Evolutionary conservation across 805 yeast genomes (phyloP), one percentile per base, ranked within the genome.

Genomic region (Yarrowia hollandica): DNA sequence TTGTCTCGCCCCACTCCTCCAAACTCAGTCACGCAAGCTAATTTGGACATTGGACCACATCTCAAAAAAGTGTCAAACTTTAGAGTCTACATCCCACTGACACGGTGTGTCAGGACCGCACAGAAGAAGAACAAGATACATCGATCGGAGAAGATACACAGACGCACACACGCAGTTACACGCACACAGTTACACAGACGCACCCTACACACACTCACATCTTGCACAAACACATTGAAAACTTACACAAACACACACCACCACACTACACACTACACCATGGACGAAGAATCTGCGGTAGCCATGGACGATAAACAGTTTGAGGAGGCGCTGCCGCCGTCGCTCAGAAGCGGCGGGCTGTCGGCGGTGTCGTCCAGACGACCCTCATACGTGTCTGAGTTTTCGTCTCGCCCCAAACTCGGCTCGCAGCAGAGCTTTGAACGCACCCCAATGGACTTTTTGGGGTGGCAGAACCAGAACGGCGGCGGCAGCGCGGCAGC

Each of bases 341-440:
- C 62, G 37, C 55, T 60, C 8, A 9, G 62, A 16, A 33, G 39
- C 39, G 85, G 85, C 23, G 85, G 86, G 3, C 73, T 82, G 12
- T 79, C 80, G 41, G 80, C 74, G 52, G 78, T 83, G 33, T 78
- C 82, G 10, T 79, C 85, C 5, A 75, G 88, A 66, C 73, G 88
- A 64, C 88, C 88, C 15, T 79, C 84, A 61, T 84, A 80, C 67
- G 84, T 87, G 12, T 87, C 88, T 4, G 88, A 84, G 68, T 77
- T 82, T 63, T 78, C 72, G 5, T 62, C 68, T 11, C 61, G 72
- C 2, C 70, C 69, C 15, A 60, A 62, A 18, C 52, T 61, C 26
- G 55, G 55, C 22, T 18, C 33, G 14, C 55, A 48, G 12, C 55
- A 48, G 55, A 33, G 39, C 42, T 59, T 23, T 26, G 48, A 54